Base-by-base conservation (phyloP, 257 asterid species). In the Eucommia ulmoides region DNA sequence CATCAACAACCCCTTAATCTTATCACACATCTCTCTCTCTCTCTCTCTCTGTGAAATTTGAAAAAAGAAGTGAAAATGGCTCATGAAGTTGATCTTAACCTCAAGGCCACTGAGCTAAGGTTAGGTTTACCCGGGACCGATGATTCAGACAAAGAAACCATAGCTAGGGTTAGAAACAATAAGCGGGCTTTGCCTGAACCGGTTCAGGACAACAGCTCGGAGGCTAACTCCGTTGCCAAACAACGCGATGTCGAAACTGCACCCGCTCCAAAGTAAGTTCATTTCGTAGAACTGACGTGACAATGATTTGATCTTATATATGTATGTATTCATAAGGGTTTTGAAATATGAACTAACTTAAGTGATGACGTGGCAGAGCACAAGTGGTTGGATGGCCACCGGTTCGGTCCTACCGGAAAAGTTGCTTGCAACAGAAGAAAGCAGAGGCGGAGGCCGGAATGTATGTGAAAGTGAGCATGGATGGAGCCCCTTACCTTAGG, bases 351-450 rank as follows among this genome's bases (percentile, higher is more conserved):
- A 35, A 35, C 44, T 35, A 11, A 35, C n/a, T 35, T 18, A 35
- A 10, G n/a, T n/a, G n/a, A n/a, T 52, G 51, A 8, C 18, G 33
- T 66, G 25, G 41, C 79, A 83, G 96, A 74, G 73, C 81, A 53
- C 93, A 80, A 35, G 76, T 87, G 14, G 84, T 83, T 19, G 96
- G 94, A 15, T 87, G 94, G 96, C 96, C 96, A 51, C 96, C 96
- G 19, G 84, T 80, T 53, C 65, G 91, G 48, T 73, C 80, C 41
- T 70, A 71, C 70, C 63, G 85, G 74, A 82, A 67, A 29, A 82
- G 74, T 25, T 78, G 49, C 58, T 1, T 71, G 25, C 79, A 69
- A 58, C 63, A 56, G 53, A 78, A 74, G 63, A 69, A 73, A 19
- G 21, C 63, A 12, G 93, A 85, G 38, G 4, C 62, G 3, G 77